Evolutionary conservation across 176 grass and related monocot genomes (phyloP), one percentile per base, ranked within the genome.

Genomic region (Aechmea fasciata): DNA sequence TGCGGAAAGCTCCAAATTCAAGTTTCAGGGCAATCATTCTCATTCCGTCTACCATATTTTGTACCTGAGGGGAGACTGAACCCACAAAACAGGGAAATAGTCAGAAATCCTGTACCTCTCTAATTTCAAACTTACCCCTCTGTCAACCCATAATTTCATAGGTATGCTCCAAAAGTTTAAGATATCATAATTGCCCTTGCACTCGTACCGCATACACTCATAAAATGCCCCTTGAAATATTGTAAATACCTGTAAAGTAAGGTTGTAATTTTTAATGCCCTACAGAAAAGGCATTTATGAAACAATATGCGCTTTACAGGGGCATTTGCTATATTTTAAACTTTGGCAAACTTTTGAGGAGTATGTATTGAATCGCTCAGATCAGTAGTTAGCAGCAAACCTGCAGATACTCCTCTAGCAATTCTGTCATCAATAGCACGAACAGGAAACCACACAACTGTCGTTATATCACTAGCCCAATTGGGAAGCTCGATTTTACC

Each of bases 11-110:
- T 80, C 95, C 95, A 86, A 99, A 99, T 88, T 99, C 95, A 73
- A 99, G 95, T 73, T 99, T 99, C 68, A 99, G 82, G 75, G 95
- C 95, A 83, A 99, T 94, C 87, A 92, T 99, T 88, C 95, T 93
- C 95, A 99, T 94, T 57, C 87, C 84, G 73, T 99, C 95, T 69
- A 99, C 95, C 74, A 88, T 82, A 75, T 80, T 99, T 61, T 89
- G 90, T 57, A 85, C 94, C 71, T 84, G 87, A 70, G 82, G 87
- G 57, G 73, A 79, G 19, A 77, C 95, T 99, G 95, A 59, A 77
- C 51, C 28, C 55, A 77, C 48, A 70, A 79, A 55, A 77, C 12
- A 77, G 5, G 66, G 41, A 15, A 71, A 77, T 41, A 85, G n/a
- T n/a, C 11, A 80, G 17, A 76, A 11, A 76, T 68, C 26, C 20